Conservation (phyloP, 495 filamentous ascomycete genomes). For the Neurospora sp. region DNA sequence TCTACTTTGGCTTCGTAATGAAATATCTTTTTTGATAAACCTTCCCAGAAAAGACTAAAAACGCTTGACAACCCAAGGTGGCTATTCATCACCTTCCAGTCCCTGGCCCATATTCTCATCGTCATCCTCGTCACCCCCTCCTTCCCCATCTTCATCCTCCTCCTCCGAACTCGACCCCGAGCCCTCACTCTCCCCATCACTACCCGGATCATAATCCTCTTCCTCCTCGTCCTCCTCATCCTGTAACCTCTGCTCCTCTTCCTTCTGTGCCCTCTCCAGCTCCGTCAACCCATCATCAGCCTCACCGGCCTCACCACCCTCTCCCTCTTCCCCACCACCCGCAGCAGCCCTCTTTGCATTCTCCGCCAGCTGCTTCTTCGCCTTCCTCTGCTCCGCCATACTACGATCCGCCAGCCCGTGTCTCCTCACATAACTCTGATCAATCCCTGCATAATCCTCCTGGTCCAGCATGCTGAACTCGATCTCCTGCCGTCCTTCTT, state of each 20-base stretch:
- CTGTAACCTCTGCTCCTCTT: conserved; percentile 42
- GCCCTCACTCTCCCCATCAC: conserved; percentile 63
- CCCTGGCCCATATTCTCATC: conserved; percentile 35
- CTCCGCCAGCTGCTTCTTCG: conserved; percentile 51
- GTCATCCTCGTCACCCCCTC: conserved; percentile 37
- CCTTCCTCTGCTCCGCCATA: conserved; percentile 78
- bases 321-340: conserved; percentile 33
- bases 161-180: conserved; percentile 44
- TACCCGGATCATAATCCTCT: conserved; percentile 82
- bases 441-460: conserved; percentile 73
- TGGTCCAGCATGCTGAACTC: conserved; percentile 86
- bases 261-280: conserved; percentile 42
- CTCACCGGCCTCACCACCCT: conserved; percentile 34
- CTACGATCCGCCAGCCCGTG: conserved; percentile 83
- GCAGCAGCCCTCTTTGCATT: conserved; percentile 38
- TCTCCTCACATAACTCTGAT: conserved; percentile 62
- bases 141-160: conserved; percentile 41
- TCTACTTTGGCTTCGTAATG: neutral
- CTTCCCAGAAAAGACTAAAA: neutral
- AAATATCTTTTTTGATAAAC: neutral
- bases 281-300: conserved; percentile 57
- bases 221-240: conserved; percentile 76
- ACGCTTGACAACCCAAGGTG: neutral
- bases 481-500: conserved; percentile 49
- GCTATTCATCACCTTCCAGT: conserved; percentile 12